These are phyloP conservation scores for Nigrospora oryzae DNA, from an alignment of 2,329 filamentous ascomycete species.

Conservation along the genomic window DNA sequence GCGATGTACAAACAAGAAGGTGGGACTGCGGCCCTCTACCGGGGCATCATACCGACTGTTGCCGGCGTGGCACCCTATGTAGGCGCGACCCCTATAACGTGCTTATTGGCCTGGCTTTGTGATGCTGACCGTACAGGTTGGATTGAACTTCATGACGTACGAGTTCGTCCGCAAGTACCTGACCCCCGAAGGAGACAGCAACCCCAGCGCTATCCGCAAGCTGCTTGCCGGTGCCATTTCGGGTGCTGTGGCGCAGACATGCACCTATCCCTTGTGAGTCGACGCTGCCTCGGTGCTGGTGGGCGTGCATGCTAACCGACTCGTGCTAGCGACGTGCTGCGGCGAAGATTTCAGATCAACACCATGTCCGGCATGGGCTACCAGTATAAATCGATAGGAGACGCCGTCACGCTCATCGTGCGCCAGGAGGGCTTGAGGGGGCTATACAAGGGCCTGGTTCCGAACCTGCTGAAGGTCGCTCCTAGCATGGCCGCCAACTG, in stretches of 20 bases:
- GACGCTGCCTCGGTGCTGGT: not conserved
- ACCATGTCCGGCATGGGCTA: conserved; percentile 99
- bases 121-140: conserved; percentile 50
- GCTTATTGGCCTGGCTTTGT: too few species aligned
- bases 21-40: conserved; percentile 76
- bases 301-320: conserved; percentile 9
- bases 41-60: conserved; percentile 88
- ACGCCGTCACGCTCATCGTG: conserved; percentile 76
- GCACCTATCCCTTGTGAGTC: conserved; percentile 93
- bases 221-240: conserved; percentile 85
- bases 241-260: conserved; percentile 94
- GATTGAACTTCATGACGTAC: conserved; percentile 98
- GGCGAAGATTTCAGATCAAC: conserved; percentile 94
- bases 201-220: conserved; percentile 73
- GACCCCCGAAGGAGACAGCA: conserved; percentile 79
- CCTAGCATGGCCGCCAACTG: conserved; percentile 98
- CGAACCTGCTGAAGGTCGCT: conserved; percentile 92
- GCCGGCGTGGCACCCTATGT: conserved; percentile 94
- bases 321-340: conserved; percentile 67
- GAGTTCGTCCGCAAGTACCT: conserved; percentile 78
- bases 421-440: conserved; percentile 75
- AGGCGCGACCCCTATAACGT: conserved; percentile 12
- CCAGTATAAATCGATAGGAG: conserved; percentile 79
- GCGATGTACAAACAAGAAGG: conserved; percentile 90
- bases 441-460: conserved; percentile 91